Conservation (phyloP, 176 grass and related monocot genomes). For the Secale cereale region DNA sequence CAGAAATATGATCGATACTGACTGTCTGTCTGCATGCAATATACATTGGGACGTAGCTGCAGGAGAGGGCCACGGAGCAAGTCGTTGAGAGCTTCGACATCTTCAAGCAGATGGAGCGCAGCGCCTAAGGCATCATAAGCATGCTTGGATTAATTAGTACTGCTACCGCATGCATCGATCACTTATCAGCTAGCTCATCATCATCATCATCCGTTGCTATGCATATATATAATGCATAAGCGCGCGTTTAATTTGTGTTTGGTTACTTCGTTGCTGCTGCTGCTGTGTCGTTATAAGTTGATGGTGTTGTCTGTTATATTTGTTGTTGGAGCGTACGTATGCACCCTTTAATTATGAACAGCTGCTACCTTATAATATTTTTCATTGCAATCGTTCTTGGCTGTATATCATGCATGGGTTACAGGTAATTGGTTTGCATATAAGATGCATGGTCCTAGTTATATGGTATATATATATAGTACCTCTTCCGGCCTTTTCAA, state of each 20-base stretch:
- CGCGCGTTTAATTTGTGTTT: conserved; percentile 7
- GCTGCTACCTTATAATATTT: conserved; percentile 27
- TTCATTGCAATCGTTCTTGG: background rate
- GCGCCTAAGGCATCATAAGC: conserved; percentile 34
- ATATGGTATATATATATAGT: background rate
- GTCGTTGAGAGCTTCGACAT: conserved; percentile 76
- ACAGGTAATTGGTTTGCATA: background rate
- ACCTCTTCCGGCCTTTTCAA: background rate
- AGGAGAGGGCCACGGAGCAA: conserved; percentile 65
- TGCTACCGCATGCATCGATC: background rate
- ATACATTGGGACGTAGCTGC: background rate
- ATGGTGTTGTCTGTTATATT: conserved; percentile 3
- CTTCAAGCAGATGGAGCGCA: conserved; percentile 87
- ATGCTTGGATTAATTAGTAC: conserved; percentile 6
- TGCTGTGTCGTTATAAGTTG: background rate
- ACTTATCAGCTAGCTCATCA: conserved; percentile 23
- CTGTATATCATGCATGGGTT: background rate
- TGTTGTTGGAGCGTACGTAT: conserved; percentile 17
- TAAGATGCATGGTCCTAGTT: background rate
- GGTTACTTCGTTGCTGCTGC: background rate
- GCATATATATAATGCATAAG: conserved; percentile 15
- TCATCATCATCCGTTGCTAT: background rate
- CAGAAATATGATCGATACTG: background rate
- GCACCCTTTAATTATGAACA: conserved; percentile 32
- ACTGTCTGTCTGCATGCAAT: background rate